Base-by-base conservation (phyloP, 2,329 filamentous ascomycete species). In the Tricladium varicosporioides region DNA sequence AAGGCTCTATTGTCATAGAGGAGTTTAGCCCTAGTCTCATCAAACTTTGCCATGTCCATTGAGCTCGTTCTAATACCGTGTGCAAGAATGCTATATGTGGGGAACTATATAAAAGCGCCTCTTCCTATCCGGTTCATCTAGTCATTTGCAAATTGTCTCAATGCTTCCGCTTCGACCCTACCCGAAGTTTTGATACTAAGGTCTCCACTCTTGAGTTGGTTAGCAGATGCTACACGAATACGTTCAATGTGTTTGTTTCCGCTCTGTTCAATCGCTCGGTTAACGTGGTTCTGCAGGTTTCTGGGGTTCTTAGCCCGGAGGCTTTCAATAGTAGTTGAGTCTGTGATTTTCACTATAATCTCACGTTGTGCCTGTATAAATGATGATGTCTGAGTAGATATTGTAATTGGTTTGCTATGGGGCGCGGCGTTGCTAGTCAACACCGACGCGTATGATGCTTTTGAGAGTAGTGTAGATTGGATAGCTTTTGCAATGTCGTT, bases 211-310 rank as follows among this genome's bases (percentile, higher is more conserved):
- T 61, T 59, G 36, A 54, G 46, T 49, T 59, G 45, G 43, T 56
- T 58, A 15, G 49, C 56, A 54, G 43, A 59, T 36, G 18, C 48
- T 3, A 59, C 58, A 10, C 45, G 40, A 27, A 56, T 59, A 13
- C 19, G 22, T 31, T 18, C 44, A 42, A 57, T 59, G 13, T 59
- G 51, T 40, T 58, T 50, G 31, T 64, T 61, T 65, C 63, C 69
- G 51, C 56, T 62, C 45, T 59, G 49, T 60, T 65, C 19, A 53
- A 61, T 64, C 46, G 57, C 59, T 32, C 55, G 57, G 53, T 62
- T 48, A 58, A 63, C 45, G 44, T 64, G 53, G 46, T 31, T 48
- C 51, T 56, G 48, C 2, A 61, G 53, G 36, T 11, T 56, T 33
- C 48, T 19, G 16, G 59, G 53, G 49, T 55, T 53, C 45, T 58